Base-by-base conservation (phyloP, 2,329 filamentous ascomycete species). In the Phoma sp. region DNA sequence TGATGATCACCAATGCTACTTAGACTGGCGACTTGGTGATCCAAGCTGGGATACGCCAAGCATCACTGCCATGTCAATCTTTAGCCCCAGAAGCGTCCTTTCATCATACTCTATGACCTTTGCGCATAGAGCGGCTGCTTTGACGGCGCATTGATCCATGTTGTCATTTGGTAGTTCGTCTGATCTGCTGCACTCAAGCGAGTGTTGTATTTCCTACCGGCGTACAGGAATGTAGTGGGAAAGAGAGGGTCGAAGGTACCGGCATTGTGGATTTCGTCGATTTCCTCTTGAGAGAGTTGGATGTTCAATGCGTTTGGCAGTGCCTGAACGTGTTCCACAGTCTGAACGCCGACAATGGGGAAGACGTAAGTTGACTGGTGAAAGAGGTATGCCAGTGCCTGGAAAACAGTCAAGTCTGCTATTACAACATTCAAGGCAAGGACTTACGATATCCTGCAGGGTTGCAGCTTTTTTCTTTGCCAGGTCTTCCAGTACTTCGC, bases 331-430 rank as follows among this genome's bases (percentile, higher is more conserved):
- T 91, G 88, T 40, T 87, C 83, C 13, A 89, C 70, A 60, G 85
- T 90, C 13, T 87, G 81, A 0, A 86, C 86, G 11, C 89, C 88
- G 4, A 91, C 79, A 35, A 92, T 86, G 0, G 89, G 89, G 66
- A 90, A 90, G n/a, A 91, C 86, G 64, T 89, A 84, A 0, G 87
- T 83, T 0, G 86, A 62, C 22, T 62, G 52, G 30, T 62, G 59
- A 39, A 60, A 54, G 0, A 62, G 48, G 25, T 60, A 62, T n/a
- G 59, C 57, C 14, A 60, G 45, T 8, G 59, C 48, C 51, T 59
- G 5, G 22, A 14, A 11, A 24, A 7, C 29, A 18, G 14, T 50
- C 29, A 49, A 40, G 7, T 27, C 0, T 5, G 8, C 6, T 6
- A 7, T 11, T 32, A 3, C 7, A 10, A n/a, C 2, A 25, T 6